These are phyloP conservation scores for Lodderomyces theae DNA, from an alignment of 1,139 yeast genomes.

Conservation along the genomic window DNA sequence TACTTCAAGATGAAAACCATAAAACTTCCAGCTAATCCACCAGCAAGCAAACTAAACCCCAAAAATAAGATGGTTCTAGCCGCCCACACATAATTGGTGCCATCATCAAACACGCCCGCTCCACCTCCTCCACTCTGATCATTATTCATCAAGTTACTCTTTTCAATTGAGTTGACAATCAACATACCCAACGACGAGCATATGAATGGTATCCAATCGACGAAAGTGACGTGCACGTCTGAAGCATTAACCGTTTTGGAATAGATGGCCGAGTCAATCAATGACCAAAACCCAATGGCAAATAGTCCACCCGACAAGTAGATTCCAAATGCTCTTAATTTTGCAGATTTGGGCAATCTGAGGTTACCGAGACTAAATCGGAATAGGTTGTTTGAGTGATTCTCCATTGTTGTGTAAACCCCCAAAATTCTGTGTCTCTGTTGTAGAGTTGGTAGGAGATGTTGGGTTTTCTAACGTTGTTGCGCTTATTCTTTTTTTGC, in stretches of 20 bases:
- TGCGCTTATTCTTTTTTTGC: too few species aligned
- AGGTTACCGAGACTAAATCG: constrained; percentile 22
- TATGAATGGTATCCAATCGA: constrained; percentile 93
- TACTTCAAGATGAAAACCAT: constrained; percentile 85
- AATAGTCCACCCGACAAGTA: constrained; percentile 74
- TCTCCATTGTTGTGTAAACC: constrained; percentile 12
- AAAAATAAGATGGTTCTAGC: constrained; percentile 85
- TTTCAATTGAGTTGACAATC: constrained; percentile 88
- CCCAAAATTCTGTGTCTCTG: too few species aligned
- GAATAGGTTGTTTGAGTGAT: constrained; percentile 13
- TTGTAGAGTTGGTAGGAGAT: too few species aligned
- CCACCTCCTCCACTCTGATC: constrained; percentile 40
- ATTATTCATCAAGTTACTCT: constrained; percentile 61
- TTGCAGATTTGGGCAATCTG: constrained; percentile 64
- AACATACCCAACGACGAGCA: constrained; percentile 90
- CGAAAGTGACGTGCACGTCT: constrained; percentile 78
- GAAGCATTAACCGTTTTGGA: constrained; percentile 86
- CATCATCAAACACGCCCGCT: constrained; percentile 42
- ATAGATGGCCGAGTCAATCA: constrained; percentile 84
- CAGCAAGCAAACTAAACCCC: constrained; percentile 90
- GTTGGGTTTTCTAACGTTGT: too few species aligned
- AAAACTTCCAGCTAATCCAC: constrained; percentile 91
- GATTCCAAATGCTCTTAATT: constrained; percentile 72
- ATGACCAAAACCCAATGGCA: constrained; percentile 86
- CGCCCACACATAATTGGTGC: constrained; percentile 76